Percentiles rank a stretch among this genome's conserved stretches.
Conservation (phyloP, 495 filamentous ascomycete species). For the Penicillium macrosclerotiorum region DNA sequence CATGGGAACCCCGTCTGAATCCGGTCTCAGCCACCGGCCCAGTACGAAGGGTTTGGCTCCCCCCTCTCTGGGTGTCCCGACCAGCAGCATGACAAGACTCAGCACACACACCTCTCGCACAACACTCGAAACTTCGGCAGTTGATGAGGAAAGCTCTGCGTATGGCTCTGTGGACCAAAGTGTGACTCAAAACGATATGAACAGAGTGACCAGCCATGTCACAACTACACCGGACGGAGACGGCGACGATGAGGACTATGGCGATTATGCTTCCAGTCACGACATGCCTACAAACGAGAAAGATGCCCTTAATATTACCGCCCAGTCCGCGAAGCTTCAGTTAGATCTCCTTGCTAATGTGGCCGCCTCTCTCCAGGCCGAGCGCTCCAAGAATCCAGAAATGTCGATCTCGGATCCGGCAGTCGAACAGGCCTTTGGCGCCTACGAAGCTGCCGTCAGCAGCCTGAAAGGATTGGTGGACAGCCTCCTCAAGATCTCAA, state of each 20-base stretch:
- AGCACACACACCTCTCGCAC: slow-evolving; percentile 50
- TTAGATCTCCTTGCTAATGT: slow-evolving; percentile 85
- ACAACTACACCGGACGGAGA: slow-evolving; percentile 46
- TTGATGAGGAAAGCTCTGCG: slow-evolving; percentile 56
- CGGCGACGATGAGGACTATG: slow-evolving; percentile 81
- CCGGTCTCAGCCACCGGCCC: slow-evolving; percentile 29
- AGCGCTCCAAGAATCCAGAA: slow-evolving; percentile 65
- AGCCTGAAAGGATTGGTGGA: slow-evolving; percentile 84
- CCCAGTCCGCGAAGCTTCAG: slow-evolving; percentile 90
- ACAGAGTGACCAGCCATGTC: slow-evolving; percentile 45
- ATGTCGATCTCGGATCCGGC: slow-evolving; percentile 71
- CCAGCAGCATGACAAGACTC: slow-evolving; percentile 38
- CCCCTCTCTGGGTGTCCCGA: slow-evolving; percentile 32
- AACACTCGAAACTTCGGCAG: slow-evolving; percentile 42
- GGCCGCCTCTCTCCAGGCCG: slow-evolving; percentile 72
- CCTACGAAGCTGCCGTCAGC: slow-evolving; percentile 85
- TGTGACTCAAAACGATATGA: slow-evolving; percentile 48
- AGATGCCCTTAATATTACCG: slow-evolving; percentile 93
- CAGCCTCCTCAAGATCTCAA: slow-evolving; percentile 84
- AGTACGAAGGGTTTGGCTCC: slow-evolving; percentile 40
- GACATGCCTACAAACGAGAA: slow-evolving; percentile 70
- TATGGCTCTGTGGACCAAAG: slow-evolving; percentile 60
- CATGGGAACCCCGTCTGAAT: slow-evolving; percentile 32
- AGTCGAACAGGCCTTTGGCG: slow-evolving; percentile 73
- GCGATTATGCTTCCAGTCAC: slow-evolving; percentile 77